Percentiles rank a stretch among this genome's conserved stretches.
Conservation (phyloP, 495 filamentous ascomycete genomes). For the Corynascus novoguineensis region DNA sequence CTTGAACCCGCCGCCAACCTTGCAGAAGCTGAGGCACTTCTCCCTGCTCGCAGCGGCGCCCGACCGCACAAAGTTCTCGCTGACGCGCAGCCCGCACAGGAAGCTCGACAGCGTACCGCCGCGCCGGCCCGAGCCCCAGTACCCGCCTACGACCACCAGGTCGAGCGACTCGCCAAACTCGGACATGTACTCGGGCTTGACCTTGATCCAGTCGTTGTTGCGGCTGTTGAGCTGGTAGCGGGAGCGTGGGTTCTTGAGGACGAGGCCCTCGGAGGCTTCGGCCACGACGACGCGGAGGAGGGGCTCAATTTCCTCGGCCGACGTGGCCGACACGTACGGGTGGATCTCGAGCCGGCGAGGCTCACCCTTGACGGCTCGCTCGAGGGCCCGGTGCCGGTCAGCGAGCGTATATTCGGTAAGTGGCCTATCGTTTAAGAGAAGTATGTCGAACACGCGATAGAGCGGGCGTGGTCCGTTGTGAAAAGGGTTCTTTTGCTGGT, state of each 20-base stretch:
- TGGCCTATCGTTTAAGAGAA: conserved; percentile 75
- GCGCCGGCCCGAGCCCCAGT: conserved; percentile 80
- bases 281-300: conserved; percentile 76
- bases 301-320: conserved; percentile 66
- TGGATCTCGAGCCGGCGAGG: conserved; percentile 80
- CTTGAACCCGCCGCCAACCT: conserved; percentile 88
- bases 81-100: conserved; percentile 75
- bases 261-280: conserved; percentile 83
- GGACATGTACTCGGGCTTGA: conserved; percentile 98
- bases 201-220: conserved; percentile 97
- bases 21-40: conserved; percentile 89
- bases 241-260: conserved; percentile 89
- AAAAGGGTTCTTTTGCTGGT: conserved; percentile 72
- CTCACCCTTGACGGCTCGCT: conserved; percentile 57
- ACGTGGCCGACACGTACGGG: conserved; percentile 60
- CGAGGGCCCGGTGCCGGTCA: conserved; percentile 73
- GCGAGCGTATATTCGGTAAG: conserved; percentile 77
- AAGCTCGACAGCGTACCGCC: conserved; percentile 82
- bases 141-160: conserved; percentile 82
- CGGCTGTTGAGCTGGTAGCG: conserved; percentile 83
- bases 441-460: conserved; percentile 80
- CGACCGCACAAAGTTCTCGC: conserved; percentile 56
- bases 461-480: conserved; percentile 69
- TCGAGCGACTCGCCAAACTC: conserved; percentile 94
- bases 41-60: conserved; percentile 50